Evolutionary conservation across 176 grass and related monocot genomes (phyloP), one percentile per base, ranked within the genome.

Genomic region (Carex parvula): DNA sequence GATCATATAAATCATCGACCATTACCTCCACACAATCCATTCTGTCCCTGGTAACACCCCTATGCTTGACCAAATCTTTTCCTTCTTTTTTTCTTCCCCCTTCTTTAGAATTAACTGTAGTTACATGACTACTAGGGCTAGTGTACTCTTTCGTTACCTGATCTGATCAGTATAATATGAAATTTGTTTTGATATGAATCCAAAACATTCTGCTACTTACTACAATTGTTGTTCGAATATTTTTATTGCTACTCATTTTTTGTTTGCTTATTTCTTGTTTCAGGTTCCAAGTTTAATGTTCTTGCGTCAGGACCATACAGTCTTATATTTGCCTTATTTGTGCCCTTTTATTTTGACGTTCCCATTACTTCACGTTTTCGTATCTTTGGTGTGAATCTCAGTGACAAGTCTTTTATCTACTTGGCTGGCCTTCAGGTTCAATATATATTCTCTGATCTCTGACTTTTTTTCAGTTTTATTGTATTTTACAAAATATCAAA

Each of bases 261-360:
- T 39, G 80, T 72, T 10, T 29, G 2, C 59, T 78, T 84, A 29
- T 62, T 79, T 72, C 55, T 91, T 42, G 44, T 32, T 79, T 77
- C 89, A 99, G 93, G 95, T 92, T 89, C 93, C 79, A 89, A 83
- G 80, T 86, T 89, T 70, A 89, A 69, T 72, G 56, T 55, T 55
- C 88, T 93, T 94, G 91, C 91, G 33, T 95, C 89, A 81, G 96
- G 96, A 85, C 93, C 96, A 83, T 95, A 94, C 86, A 90, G 93
- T 67, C 89, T 99, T 41, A 94, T 99, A 90, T 99, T 94, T 93
- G 81, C 93, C 41, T 95, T 91, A 12, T 99, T 94, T 85, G 78
- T 99, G 63, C 91, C 96, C 17, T 99, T 99, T 71, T 92, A 86
- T 84, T 91, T 93, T 48, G 93, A 99, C 74, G 93, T 99, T 86